Conservation (phyloP, 2,329 filamentous ascomycete genomes). For the Seiridium cupressi region DNA sequence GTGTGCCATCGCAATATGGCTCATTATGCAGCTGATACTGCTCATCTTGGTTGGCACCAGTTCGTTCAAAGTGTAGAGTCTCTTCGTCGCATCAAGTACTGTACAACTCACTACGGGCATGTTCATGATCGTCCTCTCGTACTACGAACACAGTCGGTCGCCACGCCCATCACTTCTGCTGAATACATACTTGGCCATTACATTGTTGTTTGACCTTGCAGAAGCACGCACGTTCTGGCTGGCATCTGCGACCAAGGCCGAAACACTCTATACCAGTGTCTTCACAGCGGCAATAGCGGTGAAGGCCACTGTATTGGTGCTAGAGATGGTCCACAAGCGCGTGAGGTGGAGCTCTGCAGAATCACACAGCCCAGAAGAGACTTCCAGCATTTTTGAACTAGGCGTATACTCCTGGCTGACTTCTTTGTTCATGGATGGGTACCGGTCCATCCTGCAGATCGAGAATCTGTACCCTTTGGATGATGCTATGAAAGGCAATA, state of each 20-base stretch:
- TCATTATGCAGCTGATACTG: conserved; percentile 21
- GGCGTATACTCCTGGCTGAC: conserved; percentile 30
- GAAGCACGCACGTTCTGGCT: conserved; percentile 43
- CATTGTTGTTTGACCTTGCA: conserved; percentile 40
- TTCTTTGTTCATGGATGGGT: conserved; percentile 26
- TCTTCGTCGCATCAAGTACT: conserved; percentile 26
- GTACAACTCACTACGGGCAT: conserved; percentile 22
- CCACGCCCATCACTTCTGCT: conserved; percentile 41
- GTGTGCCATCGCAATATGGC: conserved; percentile 14
- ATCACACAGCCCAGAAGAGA: conserved; percentile 35
- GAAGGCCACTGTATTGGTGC: conserved; percentile 33
- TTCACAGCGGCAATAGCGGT: conserved; percentile 33
- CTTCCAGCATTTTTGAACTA: conserved; percentile 25
- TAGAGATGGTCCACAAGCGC: conserved; percentile 37
- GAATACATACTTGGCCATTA: conserved; percentile 36
- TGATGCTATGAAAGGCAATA: conserved; percentile 1
- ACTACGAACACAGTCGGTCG: conserved; percentile 11
- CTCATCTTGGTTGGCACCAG: conserved; percentile 17
- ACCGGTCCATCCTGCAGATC: conserved; percentile 24
- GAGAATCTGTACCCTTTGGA: conserved; percentile 29
- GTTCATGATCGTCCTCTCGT: conserved; percentile 12
- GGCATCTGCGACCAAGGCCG: neutral
- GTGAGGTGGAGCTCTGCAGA: conserved; percentile 27
- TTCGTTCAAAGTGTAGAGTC: neutral
- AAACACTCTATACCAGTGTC: conserved; percentile 24